Evolutionary conservation across 371 early-diverging fungal genomes (phyloP), one percentile per base, ranked within the genome.

Genomic region (Rhizopus stolonifer): DNA sequence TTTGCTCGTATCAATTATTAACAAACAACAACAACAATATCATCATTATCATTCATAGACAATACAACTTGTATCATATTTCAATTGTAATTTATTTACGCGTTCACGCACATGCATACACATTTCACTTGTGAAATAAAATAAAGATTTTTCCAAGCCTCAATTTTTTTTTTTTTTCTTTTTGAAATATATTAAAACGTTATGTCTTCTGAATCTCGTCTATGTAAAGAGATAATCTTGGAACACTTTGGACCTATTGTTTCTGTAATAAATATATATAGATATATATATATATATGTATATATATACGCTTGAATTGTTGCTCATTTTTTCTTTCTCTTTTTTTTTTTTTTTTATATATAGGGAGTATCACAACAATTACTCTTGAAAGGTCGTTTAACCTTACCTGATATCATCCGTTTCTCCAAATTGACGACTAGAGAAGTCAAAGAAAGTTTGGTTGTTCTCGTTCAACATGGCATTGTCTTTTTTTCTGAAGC

Each of bases 241-340:
- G 77, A 77, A 48, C 71, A 77, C 23, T 77, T 77, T 56, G 77
- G 77, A 13, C 61, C 64, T 19, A 69, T 71, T 52, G 64, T 69
- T n/a, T 52, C 69, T 38, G 73, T 77, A 73, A 49, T 55, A 38
- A n/a, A 31, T 18, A 38, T 19, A 23, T 18, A 18, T 23, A 32
- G 8, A 1, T 21, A 9, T 38, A 18, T 1, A 18, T 39, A 15
- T 7, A n/a, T n/a, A n/a, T n/a, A n/a, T n/a, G n/a, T n/a, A n/a
- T n/a, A n/a, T n/a, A n/a, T n/a, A n/a, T n/a, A n/a, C n/a, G n/a
- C n/a, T n/a, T n/a, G n/a, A n/a, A n/a, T n/a, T n/a, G n/a, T n/a
- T n/a, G n/a, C n/a, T 29, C 31, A 29, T 10, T 29, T 10, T 29
- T 29, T 29, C 10, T 29, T 29, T 29, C 10, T 29, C 10, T 22